A percentile compares a stretch with the other conserved stretches of the same genome.
These are phyloP conservation scores for Fusarium azukiicola DNA, from an alignment of 2,329 filamentous ascomycete species.

Conservation along the genomic window DNA sequence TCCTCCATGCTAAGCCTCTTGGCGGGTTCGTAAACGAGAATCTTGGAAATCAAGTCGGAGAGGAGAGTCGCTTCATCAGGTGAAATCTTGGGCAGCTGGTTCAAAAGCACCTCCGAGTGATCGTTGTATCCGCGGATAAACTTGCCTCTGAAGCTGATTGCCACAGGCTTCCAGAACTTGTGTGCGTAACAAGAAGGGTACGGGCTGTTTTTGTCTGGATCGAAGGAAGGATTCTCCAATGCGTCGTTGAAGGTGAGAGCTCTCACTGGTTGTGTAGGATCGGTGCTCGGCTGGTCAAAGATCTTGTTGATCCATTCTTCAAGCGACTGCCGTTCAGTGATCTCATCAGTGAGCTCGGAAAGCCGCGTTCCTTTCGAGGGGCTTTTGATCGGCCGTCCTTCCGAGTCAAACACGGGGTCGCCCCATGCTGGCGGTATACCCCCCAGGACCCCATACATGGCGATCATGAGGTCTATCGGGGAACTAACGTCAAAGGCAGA, in stretches of 20 bases:
- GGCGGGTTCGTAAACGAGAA: slow-evolving; percentile 50
- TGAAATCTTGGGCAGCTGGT: slow-evolving; percentile 44
- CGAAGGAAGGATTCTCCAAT: background rate
- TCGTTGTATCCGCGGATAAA: slow-evolving; percentile 43
- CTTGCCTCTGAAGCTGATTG: slow-evolving; percentile 34
- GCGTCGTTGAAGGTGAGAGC: background rate
- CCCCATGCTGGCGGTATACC: background rate
- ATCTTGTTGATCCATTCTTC: background rate
- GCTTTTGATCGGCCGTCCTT: slow-evolving; percentile 24
- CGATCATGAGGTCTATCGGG: background rate
- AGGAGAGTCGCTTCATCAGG: slow-evolving; percentile 48
- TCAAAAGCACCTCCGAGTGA: slow-evolving; percentile 28
- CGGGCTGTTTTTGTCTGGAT: background rate
- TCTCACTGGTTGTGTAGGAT: background rate
- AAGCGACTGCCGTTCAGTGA: background rate
- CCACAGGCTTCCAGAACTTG: slow-evolving; percentile 46
- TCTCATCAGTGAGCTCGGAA: background rate
- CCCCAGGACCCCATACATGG: background rate
- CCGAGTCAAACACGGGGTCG: background rate
- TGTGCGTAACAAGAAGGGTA: slow-evolving; percentile 21
- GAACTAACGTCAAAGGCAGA: background rate
- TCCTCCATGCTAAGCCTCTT: slow-evolving; percentile 45
- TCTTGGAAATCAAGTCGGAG: slow-evolving; percentile 49
- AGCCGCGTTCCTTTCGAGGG: background rate
- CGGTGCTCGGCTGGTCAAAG: background rate